These are phyloP conservation scores for Ganoderma resinaceum DNA, from an alignment of 1,284 basidiomycete species.

Conservation along the genomic window DNA sequence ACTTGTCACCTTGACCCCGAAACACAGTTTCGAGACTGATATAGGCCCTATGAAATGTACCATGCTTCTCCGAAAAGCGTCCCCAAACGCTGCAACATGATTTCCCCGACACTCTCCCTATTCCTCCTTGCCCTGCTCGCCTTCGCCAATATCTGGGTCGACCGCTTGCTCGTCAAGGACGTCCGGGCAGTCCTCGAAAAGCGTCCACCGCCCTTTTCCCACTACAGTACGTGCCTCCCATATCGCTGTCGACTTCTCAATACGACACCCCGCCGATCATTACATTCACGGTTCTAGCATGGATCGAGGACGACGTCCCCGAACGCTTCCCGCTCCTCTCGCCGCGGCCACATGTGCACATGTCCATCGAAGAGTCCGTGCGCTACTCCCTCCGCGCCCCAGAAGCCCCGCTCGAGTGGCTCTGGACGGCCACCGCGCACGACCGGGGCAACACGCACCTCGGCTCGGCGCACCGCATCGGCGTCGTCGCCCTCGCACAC, in stretches of 20 bases:
- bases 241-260: no score
- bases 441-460: constrained; percentile 41
- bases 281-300: constrained; percentile 7
- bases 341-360: constrained; percentile 14
- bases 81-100: neutral
- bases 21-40: no score
- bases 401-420: constrained; percentile 37
- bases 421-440: constrained; percentile 36
- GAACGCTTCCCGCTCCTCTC: constrained; percentile 13
- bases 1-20: no score
- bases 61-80: neutral
- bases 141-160: neutral
- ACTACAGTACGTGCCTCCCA: constrained; percentile 12
- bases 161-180: neutral
- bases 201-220: constrained; percentile 14
- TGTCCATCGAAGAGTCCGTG: constrained; percentile 25
- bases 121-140: neutral
- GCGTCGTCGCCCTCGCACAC: constrained; percentile 46
- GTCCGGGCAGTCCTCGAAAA: neutral
- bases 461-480: constrained; percentile 39
- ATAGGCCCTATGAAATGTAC: no score
- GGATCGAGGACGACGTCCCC: constrained; percentile 26
- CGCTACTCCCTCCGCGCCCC: constrained; percentile 34
- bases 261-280: neutral
- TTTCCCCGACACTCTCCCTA: neutral